Evolutionary conservation across 1,284 basidiomycete genomes (phyloP).

Genomic region (Jaminaea rosea): DNA sequence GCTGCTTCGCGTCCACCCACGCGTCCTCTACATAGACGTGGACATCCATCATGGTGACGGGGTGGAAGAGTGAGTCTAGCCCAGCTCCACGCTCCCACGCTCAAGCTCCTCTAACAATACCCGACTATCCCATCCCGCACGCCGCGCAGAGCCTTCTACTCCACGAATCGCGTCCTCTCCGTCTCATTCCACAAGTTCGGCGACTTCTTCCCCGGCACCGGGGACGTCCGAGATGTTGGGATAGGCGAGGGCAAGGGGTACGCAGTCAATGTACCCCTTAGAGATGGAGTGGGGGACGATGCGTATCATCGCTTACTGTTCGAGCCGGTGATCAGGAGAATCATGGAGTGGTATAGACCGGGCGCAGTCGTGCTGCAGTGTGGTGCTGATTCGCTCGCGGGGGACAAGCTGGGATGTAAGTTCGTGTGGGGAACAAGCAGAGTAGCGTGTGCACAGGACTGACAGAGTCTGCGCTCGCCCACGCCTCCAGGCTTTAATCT

Average conservation of each 20-base stretch:
- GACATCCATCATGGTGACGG: slow-evolving; percentile 98
- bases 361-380: slow-evolving; percentile 88
- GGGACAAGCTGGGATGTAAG: slow-evolving; percentile 93
- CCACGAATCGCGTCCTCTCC: slow-evolving; percentile 95
- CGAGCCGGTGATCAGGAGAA: slow-evolving; percentile 60
- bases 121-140: no score
- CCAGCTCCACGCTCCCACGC: no score
- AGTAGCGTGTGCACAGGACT: no score
- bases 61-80: slow-evolving; percentile 94
- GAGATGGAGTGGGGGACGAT: slow-evolving; percentile 81
- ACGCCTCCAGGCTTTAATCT: no score
- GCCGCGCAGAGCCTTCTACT: slow-evolving; percentile 99
- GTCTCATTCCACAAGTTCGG: slow-evolving; percentile 84
- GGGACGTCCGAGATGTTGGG: slow-evolving; percentile 62
- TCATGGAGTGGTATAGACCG: slow-evolving; percentile 82
- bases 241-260: slow-evolving; percentile 80
- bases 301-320: slow-evolving; percentile 59
- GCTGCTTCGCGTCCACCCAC: slow-evolving; percentile 53
- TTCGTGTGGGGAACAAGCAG: no score
- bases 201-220: slow-evolving; percentile 91
- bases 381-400: slow-evolving; percentile 87
- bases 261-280: slow-evolving; percentile 82
- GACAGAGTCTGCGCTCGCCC: no score
- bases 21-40: slow-evolving; percentile 94
- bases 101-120: no score